phyloP scores from a whole-genome alignment of 2,329 filamentous ascomycete species.

The Penicillium sp. region DNA sequence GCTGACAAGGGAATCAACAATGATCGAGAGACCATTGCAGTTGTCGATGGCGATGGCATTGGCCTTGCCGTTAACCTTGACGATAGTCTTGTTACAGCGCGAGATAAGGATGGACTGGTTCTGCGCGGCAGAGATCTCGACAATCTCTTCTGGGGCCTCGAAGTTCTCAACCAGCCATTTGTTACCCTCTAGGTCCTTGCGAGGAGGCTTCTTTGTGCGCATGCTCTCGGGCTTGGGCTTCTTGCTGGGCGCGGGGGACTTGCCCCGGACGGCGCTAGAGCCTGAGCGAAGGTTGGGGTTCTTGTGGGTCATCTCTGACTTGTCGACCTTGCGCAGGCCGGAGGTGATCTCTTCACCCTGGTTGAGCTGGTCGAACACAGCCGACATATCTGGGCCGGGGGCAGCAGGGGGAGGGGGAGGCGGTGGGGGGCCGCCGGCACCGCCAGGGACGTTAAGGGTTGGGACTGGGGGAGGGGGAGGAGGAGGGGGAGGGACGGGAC shows the following conservation, averaged over 20 bases:
- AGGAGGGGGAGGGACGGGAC: constrained; percentile 40
- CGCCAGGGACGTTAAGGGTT: constrained; percentile 51
- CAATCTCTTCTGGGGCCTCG: constrained; percentile 70
- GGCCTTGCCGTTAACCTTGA: constrained; percentile 88
- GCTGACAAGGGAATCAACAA: constrained; percentile 86
- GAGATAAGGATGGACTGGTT: constrained; percentile 90
- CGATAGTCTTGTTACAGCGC: constrained; percentile 85
- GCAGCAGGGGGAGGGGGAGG: constrained; percentile 63
- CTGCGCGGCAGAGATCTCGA: constrained; percentile 79
- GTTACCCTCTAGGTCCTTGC: constrained; percentile 78
- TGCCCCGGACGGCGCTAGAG: constrained; percentile 55
- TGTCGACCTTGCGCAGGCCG: constrained; percentile 88
- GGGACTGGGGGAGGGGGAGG: constrained; percentile 53
- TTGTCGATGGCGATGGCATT: constrained; percentile 98
- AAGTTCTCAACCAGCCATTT: constrained; percentile 98
- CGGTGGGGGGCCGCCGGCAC: constrained; percentile 61
- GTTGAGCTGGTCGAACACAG: constrained; percentile 91
- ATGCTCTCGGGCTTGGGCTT: constrained; percentile 85
- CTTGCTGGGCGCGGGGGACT: constrained; percentile 85
- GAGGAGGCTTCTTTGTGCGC: constrained; percentile 77
- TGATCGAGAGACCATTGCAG: constrained; percentile 76
- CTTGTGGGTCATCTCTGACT: constrained; percentile 97
- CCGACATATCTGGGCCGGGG: constrained; percentile 67
- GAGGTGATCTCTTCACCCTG: constrained; percentile 85
- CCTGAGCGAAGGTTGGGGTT: constrained; percentile 81